These are phyloP conservation scores for Colletotrichum sansevieriae DNA, from an alignment of 2,329 filamentous ascomycete species.

Conservation along the genomic window DNA sequence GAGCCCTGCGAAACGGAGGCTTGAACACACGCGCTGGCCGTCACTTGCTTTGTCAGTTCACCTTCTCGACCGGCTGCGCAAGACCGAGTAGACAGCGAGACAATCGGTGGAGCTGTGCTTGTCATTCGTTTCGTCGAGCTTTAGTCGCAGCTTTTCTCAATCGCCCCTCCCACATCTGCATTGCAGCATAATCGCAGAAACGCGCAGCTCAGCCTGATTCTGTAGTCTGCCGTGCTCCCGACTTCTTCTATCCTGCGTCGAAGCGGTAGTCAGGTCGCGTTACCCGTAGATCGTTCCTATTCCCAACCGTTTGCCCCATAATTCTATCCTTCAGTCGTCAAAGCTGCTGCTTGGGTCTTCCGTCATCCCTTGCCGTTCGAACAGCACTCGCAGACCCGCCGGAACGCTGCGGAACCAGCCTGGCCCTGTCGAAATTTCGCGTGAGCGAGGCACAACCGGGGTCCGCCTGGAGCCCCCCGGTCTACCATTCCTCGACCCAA, in stretches of 20 bases:
- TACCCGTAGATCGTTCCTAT: constrained; percentile 27
- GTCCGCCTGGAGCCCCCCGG: constrained; percentile 40
- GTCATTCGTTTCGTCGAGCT: constrained; percentile 38
- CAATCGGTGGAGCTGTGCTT: constrained; percentile 34
- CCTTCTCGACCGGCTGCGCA: constrained; percentile 18
- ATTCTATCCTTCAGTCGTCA: constrained; percentile 23
- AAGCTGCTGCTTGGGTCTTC: constrained; percentile 15
- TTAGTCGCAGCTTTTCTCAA: constrained; percentile 38
- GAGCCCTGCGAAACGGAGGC: neutral
- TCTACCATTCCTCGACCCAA: constrained; percentile 33
- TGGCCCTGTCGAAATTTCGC: constrained; percentile 37
- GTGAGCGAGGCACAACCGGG: constrained; percentile 35
- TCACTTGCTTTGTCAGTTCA: constrained; percentile 7
- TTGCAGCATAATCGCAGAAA: constrained; percentile 35
- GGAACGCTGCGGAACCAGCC: constrained; percentile 24
- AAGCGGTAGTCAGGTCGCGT: constrained; percentile 25
- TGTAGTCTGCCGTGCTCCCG: constrained; percentile 2
- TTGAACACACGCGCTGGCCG: constrained; percentile 23
- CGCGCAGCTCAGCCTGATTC: constrained; percentile 38
- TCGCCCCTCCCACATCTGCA: constrained; percentile 33
- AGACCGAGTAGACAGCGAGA: constrained; percentile 24
- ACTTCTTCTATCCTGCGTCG: neutral
- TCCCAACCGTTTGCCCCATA: constrained; percentile 28
- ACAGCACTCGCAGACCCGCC: constrained; percentile 35
- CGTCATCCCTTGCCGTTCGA: constrained; percentile 22